Percentiles rank a stretch among this genome's conserved stretches.
Conservation (phyloP, 495 filamentous ascomycete species). For the Mycothermus thermophilus region DNA sequence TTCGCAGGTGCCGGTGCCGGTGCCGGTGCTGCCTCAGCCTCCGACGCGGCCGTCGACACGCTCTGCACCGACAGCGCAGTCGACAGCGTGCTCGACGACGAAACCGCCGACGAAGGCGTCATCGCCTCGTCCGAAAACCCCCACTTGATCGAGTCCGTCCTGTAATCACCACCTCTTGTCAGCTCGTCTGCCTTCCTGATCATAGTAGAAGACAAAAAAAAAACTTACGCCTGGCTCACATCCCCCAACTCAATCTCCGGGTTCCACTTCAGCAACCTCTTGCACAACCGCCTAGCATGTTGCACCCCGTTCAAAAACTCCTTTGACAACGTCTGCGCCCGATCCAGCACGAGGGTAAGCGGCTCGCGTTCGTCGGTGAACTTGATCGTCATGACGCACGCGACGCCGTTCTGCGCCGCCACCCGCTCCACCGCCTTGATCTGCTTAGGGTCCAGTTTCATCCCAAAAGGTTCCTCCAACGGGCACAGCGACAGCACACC, state of each 20-base stretch:
- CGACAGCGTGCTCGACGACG: too few species aligned
- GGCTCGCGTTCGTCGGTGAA: not conserved
- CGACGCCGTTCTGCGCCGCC: not conserved
- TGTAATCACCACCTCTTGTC: not conserved
- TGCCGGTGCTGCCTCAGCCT: too few species aligned
- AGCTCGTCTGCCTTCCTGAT: too few species aligned
- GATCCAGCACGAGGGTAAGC: too few species aligned
- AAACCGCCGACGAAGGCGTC: not conserved
- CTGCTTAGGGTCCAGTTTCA: constrained; percentile 14
- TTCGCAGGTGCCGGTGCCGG: too few species aligned
- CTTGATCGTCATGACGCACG: constrained; percentile 4
- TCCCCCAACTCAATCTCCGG: constrained; percentile 7
- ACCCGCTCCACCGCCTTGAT: constrained; percentile 8
- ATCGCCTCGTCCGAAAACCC: not conserved
- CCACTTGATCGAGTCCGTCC: not conserved
- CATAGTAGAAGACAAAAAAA: too few species aligned
- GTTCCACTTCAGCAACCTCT: constrained; percentile 18
- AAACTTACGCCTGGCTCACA: not conserved
- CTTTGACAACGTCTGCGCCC: constrained; percentile 6
- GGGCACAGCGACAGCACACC: constrained; percentile 6
- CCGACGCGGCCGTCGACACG: too few species aligned
- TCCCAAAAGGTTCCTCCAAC: not conserved
- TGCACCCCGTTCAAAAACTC: constrained; percentile 17
- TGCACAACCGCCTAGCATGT: constrained; percentile 22
- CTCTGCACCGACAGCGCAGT: too few species aligned